Evolutionary conservation across 2,329 filamentous ascomycete species (phyloP).

Genomic region (Alternaria gansuensis): DNA sequence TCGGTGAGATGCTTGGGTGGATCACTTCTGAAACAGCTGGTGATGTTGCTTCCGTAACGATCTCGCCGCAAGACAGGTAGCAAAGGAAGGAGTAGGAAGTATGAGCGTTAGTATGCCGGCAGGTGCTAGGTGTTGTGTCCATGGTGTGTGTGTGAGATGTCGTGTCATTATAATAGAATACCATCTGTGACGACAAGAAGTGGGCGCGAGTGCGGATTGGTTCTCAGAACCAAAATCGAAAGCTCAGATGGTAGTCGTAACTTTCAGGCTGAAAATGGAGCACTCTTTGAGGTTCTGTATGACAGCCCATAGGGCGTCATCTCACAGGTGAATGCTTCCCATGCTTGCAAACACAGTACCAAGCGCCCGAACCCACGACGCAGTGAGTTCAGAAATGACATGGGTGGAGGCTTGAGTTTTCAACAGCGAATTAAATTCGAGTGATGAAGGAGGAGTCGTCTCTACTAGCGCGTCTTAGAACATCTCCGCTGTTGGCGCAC

Average conservation of each 20-base stretch:
- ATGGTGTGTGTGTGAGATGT: background rate
- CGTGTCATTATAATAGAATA: background rate
- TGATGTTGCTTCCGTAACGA: background rate
- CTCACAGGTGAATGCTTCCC: background rate
- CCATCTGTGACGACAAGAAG: background rate
- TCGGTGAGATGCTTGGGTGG: background rate
- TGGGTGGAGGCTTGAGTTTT: too few relatives aligned
- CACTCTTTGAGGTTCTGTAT: background rate
- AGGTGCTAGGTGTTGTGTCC: background rate
- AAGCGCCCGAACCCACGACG: background rate
- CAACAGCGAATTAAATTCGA: too few relatives aligned
- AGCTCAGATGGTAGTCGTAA: background rate
- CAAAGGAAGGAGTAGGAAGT: background rate
- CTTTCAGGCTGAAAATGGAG: background rate
- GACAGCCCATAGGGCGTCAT: background rate
- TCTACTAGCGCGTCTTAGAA: background rate
- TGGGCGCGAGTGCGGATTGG: background rate
- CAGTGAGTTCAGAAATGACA: background rate
- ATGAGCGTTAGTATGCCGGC: background rate
- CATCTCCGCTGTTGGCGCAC: background rate
- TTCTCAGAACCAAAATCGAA: background rate
- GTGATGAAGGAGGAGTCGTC: background rate
- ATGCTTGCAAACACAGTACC: background rate
- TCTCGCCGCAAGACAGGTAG: background rate
- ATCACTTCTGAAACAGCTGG: background rate